phyloP scores from a whole-genome alignment of 1,284 basidiomycete species.

The Meripilus lineatus region DNA sequence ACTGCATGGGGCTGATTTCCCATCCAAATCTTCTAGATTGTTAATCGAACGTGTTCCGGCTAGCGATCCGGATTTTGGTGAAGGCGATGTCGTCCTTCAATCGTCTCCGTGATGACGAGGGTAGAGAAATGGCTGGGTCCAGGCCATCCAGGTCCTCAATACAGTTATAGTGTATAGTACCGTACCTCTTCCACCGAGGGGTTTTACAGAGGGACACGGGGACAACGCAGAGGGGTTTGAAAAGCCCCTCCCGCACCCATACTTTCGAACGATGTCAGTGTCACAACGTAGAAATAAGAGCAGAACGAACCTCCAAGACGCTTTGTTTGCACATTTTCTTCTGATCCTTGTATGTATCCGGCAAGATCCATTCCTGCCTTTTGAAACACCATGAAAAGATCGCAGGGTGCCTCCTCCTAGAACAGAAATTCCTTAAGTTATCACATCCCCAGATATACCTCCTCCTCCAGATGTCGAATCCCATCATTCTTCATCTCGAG shows the following conservation, averaged over 20 bases:
- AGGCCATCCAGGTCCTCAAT: conserved; percentile 18
- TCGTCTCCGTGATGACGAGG: too few species aligned
- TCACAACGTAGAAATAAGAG: not conserved
- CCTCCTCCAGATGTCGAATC: conserved; percentile 10
- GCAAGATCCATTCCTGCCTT: conserved; percentile 97
- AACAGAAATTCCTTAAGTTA: conserved; percentile 48
- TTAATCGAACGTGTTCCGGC: conserved; percentile 20
- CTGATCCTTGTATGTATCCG: conserved; percentile 41
- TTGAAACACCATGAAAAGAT: conserved; percentile 89
- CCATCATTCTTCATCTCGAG: conserved; percentile 28
- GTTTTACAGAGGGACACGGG: not conserved
- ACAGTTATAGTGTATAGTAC: too few species aligned
- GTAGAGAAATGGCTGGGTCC: too few species aligned
- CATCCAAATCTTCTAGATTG: conserved; percentile 19
- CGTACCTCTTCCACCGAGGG: conserved; percentile 9
- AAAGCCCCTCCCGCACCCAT: conserved; percentile 81
- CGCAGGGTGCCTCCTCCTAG: conserved; percentile 86
- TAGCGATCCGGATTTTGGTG: conserved; percentile 13
- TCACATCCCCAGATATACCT: too few species aligned
- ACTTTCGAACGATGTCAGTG: conserved; percentile 33
- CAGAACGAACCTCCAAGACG: conserved; percentile 56
- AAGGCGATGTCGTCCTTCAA: too few species aligned
- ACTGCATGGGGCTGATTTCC: conserved; percentile 12
- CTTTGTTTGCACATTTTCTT: conserved; percentile 36
- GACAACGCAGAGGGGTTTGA: conserved; percentile 25